Conservation (phyloP, 176 grass and related monocot species). For the Juncus effusus region DNA sequence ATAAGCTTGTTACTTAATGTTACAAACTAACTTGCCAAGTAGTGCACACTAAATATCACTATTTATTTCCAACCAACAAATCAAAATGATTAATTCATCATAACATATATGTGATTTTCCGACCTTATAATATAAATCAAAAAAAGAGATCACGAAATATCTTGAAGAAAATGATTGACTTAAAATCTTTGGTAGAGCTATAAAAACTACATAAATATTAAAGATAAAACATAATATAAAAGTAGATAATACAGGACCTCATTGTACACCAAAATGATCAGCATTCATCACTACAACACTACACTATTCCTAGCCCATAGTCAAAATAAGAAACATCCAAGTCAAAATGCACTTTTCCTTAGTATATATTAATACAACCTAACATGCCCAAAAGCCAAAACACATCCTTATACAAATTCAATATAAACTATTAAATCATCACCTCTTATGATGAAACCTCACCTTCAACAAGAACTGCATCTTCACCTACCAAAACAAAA, state of each 20-base stretch:
- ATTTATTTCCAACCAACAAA: no score
- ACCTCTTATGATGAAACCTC: constrained; percentile 89
- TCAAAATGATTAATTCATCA: no score
- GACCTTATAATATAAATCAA: no score
- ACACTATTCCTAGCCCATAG: background rate
- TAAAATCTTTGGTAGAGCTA: no score
- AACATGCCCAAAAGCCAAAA: background rate
- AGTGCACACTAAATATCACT: no score
- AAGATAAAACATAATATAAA: background rate
- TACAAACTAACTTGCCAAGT: no score
- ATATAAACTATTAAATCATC: constrained; percentile 17
- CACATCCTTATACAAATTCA: no score
- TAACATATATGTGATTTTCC: no score
- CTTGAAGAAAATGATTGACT: no score
- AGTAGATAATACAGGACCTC: background rate
- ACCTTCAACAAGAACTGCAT: constrained; percentile 97
- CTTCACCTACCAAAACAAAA: constrained; percentile 66
- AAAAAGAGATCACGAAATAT: no score
- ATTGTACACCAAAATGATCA: constrained; percentile 16
- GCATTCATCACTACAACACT: background rate
- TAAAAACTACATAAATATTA: no score
- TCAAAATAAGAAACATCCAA: background rate
- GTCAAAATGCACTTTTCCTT: constrained; percentile 10
- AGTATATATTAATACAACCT: constrained; percentile 2
- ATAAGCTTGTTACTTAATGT: background rate